phyloP scores from a whole-genome alignment of 2,329 filamentous ascomycete genomes.

The Polychaeton citri region DNA sequence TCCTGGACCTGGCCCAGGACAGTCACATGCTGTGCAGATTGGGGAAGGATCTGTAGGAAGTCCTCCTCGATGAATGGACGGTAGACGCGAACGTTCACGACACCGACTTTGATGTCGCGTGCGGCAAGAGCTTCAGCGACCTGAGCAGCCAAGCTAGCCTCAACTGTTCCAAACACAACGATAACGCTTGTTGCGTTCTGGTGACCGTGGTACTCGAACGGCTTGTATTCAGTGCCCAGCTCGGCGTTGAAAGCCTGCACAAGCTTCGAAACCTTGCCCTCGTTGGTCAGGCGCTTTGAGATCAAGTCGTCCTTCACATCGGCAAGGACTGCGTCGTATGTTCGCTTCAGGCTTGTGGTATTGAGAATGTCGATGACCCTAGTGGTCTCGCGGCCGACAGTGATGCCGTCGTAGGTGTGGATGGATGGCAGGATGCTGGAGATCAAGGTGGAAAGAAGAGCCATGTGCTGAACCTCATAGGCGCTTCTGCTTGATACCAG shows the following conservation, averaged over 20 bases:
- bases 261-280: constrained; percentile 58
- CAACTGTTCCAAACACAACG: constrained; percentile 84
- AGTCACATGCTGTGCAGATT: constrained; percentile 59
- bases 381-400: constrained; percentile 68
- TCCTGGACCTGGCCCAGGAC: constrained; percentile 82
- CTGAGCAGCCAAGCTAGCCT: constrained; percentile 75
- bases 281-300: constrained; percentile 51
- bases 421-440: constrained; percentile 68
- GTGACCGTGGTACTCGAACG: constrained; percentile 91
- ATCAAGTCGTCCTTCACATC: constrained; percentile 39
- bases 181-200: constrained; percentile 65
- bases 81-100: constrained; percentile 86
- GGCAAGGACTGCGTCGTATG: constrained; percentile 54
- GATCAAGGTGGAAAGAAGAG: constrained; percentile 71
- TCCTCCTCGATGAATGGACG: constrained; percentile 90
- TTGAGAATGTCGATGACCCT: constrained; percentile 71
- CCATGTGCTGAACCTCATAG: constrained; percentile 92
- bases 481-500: constrained; percentile 74
- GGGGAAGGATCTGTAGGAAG: constrained; percentile 70
- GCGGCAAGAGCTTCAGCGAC: constrained; percentile 59
- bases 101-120: constrained; percentile 66
- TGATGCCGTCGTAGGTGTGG: constrained; percentile 79
- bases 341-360: constrained; percentile 52
- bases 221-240: constrained; percentile 81
- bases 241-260: constrained; percentile 72